phyloP scores from a whole-genome alignment of 2,329 filamentous ascomycete genomes.

The Purpureocillium lavendulum region DNA sequence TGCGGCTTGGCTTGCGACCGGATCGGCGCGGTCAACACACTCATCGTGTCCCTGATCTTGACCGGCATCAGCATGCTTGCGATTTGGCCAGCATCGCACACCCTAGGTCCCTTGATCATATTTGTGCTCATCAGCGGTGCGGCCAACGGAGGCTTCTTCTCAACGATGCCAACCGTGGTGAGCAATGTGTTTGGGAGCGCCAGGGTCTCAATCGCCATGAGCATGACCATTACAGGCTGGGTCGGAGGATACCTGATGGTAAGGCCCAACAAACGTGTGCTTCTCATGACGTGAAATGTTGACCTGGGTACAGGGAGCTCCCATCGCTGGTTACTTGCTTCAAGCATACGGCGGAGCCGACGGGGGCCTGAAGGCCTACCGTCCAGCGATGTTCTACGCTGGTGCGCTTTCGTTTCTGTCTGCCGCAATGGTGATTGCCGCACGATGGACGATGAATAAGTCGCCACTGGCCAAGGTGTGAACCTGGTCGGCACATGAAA shows the following conservation, averaged over 20 bases:
- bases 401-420: conserved; percentile 41
- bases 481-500: too few species aligned
- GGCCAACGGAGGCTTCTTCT: conserved; percentile 56
- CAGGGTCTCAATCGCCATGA: conserved; percentile 47
- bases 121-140: conserved; percentile 54
- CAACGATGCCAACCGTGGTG: conserved; percentile 54
- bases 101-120: conserved; percentile 41
- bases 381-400: conserved; percentile 55
- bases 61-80: conserved; percentile 50
- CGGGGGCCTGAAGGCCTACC: conserved; percentile 41
- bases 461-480: too few species aligned
- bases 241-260: conserved; percentile 52
- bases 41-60: conserved; percentile 40
- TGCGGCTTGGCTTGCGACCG: conserved; percentile 46
- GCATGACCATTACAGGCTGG: conserved; percentile 55
- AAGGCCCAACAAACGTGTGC: conserved; percentile 9
- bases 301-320: conserved; percentile 31
- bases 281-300: conserved; percentile 1
- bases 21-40: conserved; percentile 46
- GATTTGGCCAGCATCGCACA: conserved; percentile 51
- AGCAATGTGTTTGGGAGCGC: conserved; percentile 49
- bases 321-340: conserved; percentile 53
- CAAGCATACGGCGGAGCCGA: conserved; percentile 44
- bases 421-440: conserved; percentile 29
- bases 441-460: conserved; percentile 17